These are phyloP conservation scores for Beauveria sp. DNA, from an alignment of 2,329 filamentous ascomycete genomes.

Conservation along the genomic window DNA sequence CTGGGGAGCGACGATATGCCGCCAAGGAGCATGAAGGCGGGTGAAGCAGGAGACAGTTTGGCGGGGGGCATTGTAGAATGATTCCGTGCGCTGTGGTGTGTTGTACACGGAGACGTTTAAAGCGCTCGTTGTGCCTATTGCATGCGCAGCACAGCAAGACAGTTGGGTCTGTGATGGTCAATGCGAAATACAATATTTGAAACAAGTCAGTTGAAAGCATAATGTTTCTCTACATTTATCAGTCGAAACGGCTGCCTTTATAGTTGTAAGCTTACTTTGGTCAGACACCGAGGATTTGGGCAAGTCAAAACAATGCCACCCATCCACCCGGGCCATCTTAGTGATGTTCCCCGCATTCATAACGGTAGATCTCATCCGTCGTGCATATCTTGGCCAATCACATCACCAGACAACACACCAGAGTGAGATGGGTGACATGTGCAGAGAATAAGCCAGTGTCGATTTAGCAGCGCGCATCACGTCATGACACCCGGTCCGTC, in stretches of 20 bases:
- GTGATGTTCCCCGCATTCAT: constrained; percentile 9
- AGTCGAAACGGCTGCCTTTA: neutral
- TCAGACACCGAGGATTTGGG: neutral
- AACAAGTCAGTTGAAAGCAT: neutral
- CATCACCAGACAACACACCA: neutral
- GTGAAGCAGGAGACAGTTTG: constrained; percentile 12
- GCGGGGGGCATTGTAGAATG: constrained; percentile 3
- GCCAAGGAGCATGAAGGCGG: constrained; percentile 16
- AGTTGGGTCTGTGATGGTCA: neutral
- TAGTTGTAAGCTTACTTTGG: neutral
- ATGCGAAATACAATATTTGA: neutral
- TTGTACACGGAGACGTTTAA: neutral
- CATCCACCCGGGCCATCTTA: constrained; percentile 3
- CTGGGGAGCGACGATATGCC: constrained; percentile 17
- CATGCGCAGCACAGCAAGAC: neutral
- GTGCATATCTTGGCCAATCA: neutral
- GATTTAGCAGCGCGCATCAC: neutral
- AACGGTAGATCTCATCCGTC: constrained; percentile 1
- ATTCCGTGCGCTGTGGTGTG: neutral
- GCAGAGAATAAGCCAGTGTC: constrained; percentile 1
- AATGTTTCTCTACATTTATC: neutral
- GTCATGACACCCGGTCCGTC: neutral
- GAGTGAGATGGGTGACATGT: constrained; percentile 5
- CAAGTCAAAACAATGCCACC: neutral
- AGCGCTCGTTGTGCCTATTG: neutral